Evolutionary conservation across 129 eudicot species (phyloP), one percentile per base, ranked within the genome.

Genomic region (Pittosporum tobira): DNA sequence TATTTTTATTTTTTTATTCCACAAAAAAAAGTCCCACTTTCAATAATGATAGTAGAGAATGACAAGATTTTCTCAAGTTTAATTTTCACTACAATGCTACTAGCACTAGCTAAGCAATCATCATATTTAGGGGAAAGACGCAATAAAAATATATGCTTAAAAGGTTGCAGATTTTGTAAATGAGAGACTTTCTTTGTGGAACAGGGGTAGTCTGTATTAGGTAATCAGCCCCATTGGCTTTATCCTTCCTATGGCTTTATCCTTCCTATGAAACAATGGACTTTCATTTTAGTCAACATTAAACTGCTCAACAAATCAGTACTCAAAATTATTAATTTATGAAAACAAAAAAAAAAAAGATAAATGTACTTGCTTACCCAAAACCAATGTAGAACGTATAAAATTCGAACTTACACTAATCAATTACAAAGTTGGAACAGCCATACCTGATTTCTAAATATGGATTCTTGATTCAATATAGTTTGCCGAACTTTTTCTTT

Each of bases 381-480:
- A 36, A 59, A 51, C 56, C 53, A 61, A 62, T 70, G 57, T 27
- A 13, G 62, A 52, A 27, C 47, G 43, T 44, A 16, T 30, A 28
- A 6, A 59, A 63, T 23, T 36, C 20, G 7, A 63, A 56, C 48
- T 64, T 51, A n/a, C 42, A 56, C 24, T 14, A 18, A 34, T 40
- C 15, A 11, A 42, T 21, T 20, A 40, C 61, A 37, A 42, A 66
- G 51, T 18, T 13, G 18, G 30, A 20, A 4, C 31, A 73, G 23
- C 29, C 21, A 57, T 48, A 83, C 96, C 94, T 87, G 96, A 57
- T 80, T 71, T 68, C 78, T 83, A 69, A 87, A 87, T 59, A 78
- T 51, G 0, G 73, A 70, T 53, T 87, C 96, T 45, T 87, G 96
- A 73, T 78, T 74, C 70, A 87, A 55, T 38, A 87, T 77, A 44